Evolutionary conservation across 2,329 filamentous ascomycete genomes (phyloP).

Genomic region (Sordariomycetes sp.): DNA sequence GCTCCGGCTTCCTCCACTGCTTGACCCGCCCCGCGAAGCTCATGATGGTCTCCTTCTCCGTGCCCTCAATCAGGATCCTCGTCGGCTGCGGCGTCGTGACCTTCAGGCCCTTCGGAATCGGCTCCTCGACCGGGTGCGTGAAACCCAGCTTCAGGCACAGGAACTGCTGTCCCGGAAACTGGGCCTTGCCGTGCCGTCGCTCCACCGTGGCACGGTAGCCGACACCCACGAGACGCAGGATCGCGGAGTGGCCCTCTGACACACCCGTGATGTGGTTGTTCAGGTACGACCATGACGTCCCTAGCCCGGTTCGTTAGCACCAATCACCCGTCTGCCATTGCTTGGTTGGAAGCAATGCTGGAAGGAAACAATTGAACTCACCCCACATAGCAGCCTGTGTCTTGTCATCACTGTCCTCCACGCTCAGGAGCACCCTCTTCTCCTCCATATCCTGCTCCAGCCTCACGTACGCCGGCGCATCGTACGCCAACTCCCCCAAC

Average conservation of each 20-base stretch:
- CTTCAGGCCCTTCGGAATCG: constrained; percentile 71
- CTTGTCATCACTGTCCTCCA: constrained; percentile 59
- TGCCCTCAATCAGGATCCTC: constrained; percentile 79
- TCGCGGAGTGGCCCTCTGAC: constrained; percentile 90
- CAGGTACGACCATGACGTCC: constrained; percentile 82
- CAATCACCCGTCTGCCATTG: background rate
- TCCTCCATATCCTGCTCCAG: constrained; percentile 57
- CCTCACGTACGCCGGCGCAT: constrained; percentile 70
- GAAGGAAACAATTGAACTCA: constrained; percentile 26
- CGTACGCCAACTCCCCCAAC: constrained; percentile 60
- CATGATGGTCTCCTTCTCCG: constrained; percentile 79
- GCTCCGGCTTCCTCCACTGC: constrained; percentile 84
- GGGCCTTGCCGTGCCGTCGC: constrained; percentile 60
- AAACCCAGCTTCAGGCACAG: constrained; percentile 93
- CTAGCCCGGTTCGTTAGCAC: constrained; percentile 37
- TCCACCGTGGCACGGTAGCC: constrained; percentile 90
- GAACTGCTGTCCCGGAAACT: constrained; percentile 77
- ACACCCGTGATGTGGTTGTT: constrained; percentile 89
- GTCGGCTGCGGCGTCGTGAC: constrained; percentile 88
- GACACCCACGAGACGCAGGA: constrained; percentile 87
- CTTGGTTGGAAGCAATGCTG: constrained; percentile 10
- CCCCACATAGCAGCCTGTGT: constrained; percentile 96
- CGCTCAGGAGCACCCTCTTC: constrained; percentile 56
- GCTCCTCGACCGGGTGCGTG: constrained; percentile 89
- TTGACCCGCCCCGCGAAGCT: constrained; percentile 85